Base-by-base conservation (phyloP, 208 protist species). In the Leishmania arabica region DNA sequence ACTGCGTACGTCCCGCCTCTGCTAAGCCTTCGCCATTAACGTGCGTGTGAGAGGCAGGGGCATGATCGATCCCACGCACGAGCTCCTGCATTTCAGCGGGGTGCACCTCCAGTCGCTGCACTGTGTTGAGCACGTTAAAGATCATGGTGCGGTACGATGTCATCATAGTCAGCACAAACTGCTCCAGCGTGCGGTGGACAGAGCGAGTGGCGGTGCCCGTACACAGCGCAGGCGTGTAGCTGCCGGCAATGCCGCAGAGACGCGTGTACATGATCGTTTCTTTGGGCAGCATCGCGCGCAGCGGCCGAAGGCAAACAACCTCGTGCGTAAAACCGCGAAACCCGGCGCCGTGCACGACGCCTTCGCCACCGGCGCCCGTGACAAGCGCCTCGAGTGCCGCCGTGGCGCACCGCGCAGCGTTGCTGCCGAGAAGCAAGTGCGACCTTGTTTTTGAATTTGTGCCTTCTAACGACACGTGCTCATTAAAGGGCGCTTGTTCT, bases 61-160 rank as follows among this genome's bases (percentile, higher is more conserved):
- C 40, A 7, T 56, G 2, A 8, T 4, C 34, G 21, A 17, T 68
- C 1, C 66, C 83, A 27, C 71, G 8, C n/a, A 86, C 42, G 34
- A 89, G 40, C 53, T 87, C 54, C 75, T 82, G 70, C 68, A 86
- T 68, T 31, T 60, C 79, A n/a, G 31, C 51, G 19, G 81, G 86
- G 17, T 81, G 75, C 9, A 87, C 83, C 24, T 75, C 70, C 40
- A 97, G 74, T 69, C 91, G 91, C 54, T 84, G 87, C 9, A 90
- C 89, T 9, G 88, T 93, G 80, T 89, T 95, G 17, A 97, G 76
- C 53, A 96, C 87, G 76, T 97, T 97, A 78, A 96, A 97, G n/a
- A 95, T 77, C 69, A 89, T 91, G 3, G 95, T 92, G 62, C 87
- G 88, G 64, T 92, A 95, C 45, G 81, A 79, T 0, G 51, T 8